These are phyloP conservation scores for Diphasiastrum complanatum DNA, from an alignment of 83 land plant genomes.

Conservation along the genomic window DNA sequence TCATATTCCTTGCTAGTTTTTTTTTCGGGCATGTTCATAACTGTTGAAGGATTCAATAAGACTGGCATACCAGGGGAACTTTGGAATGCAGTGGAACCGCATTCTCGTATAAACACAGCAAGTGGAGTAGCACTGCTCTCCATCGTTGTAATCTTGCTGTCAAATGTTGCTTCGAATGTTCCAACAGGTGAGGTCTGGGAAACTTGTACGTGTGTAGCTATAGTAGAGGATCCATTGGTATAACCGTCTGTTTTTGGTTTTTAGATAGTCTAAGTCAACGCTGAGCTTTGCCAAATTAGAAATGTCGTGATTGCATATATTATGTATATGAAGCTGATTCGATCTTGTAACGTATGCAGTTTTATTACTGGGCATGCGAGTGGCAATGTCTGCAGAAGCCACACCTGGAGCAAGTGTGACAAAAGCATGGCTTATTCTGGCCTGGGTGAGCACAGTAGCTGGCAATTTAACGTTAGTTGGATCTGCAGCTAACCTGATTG, in stretches of 20 bases:
- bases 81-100: constrained; percentile 1
- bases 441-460: constrained; percentile 12
- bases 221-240: too few species aligned
- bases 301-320: too few species aligned
- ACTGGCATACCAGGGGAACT: constrained; percentile 1
- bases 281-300: too few species aligned
- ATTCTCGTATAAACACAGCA: background rate
- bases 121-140: background rate
- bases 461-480: constrained; percentile 8
- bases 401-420: constrained; percentile 6
- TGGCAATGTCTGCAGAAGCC: constrained; percentile 6
- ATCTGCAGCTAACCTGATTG: constrained; percentile 7
- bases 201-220: too few species aligned
- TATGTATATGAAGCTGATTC: too few species aligned
- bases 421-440: constrained; percentile 12
- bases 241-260: too few species aligned
- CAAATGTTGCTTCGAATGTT: constrained; percentile 3
- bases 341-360: too few species aligned
- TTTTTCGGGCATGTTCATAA: constrained; percentile 7
- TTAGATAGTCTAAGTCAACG: too few species aligned
- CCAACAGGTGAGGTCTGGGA: constrained; percentile 1
- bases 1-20: constrained; percentile 2
- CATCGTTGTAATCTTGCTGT: background rate
- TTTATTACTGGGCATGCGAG: constrained; percentile 1
- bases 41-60: constrained; percentile 11